Evolutionary conservation across 208 protist genomes (phyloP), one percentile per base, ranked within the genome.

Genomic region (Leishmania major): DNA sequence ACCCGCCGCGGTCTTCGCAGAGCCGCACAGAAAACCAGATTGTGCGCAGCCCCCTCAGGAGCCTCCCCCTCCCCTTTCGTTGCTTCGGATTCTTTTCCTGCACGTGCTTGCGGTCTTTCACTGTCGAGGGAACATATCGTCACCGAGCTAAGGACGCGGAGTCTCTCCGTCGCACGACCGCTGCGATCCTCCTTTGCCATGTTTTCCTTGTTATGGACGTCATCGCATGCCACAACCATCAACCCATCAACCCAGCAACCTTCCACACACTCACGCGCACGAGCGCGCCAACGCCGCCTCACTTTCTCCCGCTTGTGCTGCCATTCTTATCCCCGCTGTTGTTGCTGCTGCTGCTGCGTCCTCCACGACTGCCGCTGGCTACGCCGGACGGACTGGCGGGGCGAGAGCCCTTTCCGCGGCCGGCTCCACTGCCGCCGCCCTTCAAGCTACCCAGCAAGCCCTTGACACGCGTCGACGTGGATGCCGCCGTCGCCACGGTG

Each of bases 371-470:
- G 37, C 73, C 57, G 67, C 74, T 76, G 78, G 4, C 19, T 43
- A n/a, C 51, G 80, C 74, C 83, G 31, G 75, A 28, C 35, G 84
- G 83, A 53, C 79, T 79, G 53, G 78, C 79, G 64, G 79, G 75
- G 78, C 81, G 74, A 70, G 83, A 43, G 25, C 81, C 79, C 37
- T 83, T 80, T 15, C 71, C 76, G 22, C 76, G 59, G 13, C 62
- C 28, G 25, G 76, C 75, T 45, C 70, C 78, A 79, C 81, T 77
- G 69, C 53, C 57, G 74, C 59, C 71, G 70, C 80, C 62, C 55
- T 85, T 88, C 74, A 88, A 66, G 31, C 59, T 62, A 43, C 73
- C 70, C 13, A 88, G 82, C 77, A 85, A 70, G 31, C 75, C 74
- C 6, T 88, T 87, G 51, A 85, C 80, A 40, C 82, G 78, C 62